Evolutionary conservation across 352 stramenopile species (phyloP).

Genomic region (Pythium myriotylum): DNA sequence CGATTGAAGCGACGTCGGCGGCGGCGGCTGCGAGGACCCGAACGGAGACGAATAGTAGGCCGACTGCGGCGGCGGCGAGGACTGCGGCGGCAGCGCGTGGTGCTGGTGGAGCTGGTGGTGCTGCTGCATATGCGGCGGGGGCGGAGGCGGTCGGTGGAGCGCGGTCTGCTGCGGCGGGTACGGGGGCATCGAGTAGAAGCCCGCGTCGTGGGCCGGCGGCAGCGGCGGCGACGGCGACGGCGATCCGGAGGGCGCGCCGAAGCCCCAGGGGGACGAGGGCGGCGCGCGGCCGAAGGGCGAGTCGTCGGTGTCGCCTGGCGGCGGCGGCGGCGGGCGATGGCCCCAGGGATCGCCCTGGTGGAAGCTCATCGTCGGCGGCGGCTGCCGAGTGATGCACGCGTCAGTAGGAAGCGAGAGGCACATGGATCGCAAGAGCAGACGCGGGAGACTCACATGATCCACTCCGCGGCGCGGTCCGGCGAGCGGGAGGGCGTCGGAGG

Average conservation of each 20-base stretch:
- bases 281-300: conserved; percentile 8
- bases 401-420: not conserved
- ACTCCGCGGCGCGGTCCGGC: not conserved
- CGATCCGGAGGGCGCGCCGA: conserved; percentile 11
- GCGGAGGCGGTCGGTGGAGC: conserved; percentile 6
- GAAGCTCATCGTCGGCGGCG: conserved; percentile 19
- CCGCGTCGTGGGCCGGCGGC: conserved; percentile 18
- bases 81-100: conserved; percentile 1
- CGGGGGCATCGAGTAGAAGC: conserved; percentile 16
- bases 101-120: conserved; percentile 5
- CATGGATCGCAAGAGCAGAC: conserved; percentile 8
- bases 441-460: conserved; percentile 10
- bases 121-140: conserved; percentile 4
- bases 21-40: not conserved
- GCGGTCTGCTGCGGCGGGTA: not conserved
- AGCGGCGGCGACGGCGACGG: conserved; percentile 15
- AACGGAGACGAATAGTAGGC: conserved; percentile 11
- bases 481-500: conserved; percentile 1
- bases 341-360: conserved; percentile 27
- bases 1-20: conserved; percentile 7
- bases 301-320: conserved; percentile 20
- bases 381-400: not conserved
- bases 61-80: not conserved
- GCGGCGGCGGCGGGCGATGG: conserved; percentile 12
- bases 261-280: conserved; percentile 24